These are phyloP conservation scores for Cercophora newfieldiana DNA, from an alignment of 495 filamentous ascomycete genomes.

Conservation along the genomic window DNA sequence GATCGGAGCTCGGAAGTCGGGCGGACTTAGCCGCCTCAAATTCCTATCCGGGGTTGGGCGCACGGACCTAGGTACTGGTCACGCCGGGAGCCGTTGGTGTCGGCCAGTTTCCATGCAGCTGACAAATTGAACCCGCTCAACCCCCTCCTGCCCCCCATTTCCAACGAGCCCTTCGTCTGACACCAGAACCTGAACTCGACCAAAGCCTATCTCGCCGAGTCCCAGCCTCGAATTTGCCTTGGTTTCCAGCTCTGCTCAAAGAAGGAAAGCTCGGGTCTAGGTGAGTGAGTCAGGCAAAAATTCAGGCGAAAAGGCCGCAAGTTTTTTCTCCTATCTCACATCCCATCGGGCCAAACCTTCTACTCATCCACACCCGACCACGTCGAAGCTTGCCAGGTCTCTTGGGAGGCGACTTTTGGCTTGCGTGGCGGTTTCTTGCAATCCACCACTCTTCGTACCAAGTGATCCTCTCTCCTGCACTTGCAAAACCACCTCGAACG, in stretches of 20 bases:
- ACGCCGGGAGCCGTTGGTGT: slow-evolving; percentile 11
- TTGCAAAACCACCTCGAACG: not conserved
- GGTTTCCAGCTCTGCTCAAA: slow-evolving; percentile 14
- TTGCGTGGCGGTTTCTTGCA: slow-evolving; percentile 6
- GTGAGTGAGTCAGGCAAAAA: slow-evolving; percentile 32
- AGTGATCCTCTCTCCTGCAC: not conserved
- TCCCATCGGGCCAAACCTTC: slow-evolving; percentile 10
- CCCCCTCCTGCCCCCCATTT: slow-evolving; percentile 14
- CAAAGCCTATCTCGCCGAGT: not conserved
- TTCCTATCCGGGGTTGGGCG: not conserved
- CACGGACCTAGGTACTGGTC: slow-evolving; percentile 9
- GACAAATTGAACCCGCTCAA: slow-evolving; percentile 22
- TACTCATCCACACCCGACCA: not conserved
- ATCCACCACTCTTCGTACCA: not conserved
- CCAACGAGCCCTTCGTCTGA: slow-evolving; percentile 15
- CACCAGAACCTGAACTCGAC: not conserved
- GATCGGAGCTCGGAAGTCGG: not conserved
- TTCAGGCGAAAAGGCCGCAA: slow-evolving; percentile 32
- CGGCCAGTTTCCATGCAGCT: slow-evolving; percentile 20
- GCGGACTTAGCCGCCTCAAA: not conserved
- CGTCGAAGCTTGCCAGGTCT: not conserved
- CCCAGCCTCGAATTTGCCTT: not conserved
- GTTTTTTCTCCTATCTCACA: slow-evolving; percentile 17
- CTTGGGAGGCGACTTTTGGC: slow-evolving; percentile 21
- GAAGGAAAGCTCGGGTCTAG: slow-evolving; percentile 6